These are phyloP conservation scores for Angophora floribunda DNA, from an alignment of 345 rosid genomes.

Conservation along the genomic window DNA sequence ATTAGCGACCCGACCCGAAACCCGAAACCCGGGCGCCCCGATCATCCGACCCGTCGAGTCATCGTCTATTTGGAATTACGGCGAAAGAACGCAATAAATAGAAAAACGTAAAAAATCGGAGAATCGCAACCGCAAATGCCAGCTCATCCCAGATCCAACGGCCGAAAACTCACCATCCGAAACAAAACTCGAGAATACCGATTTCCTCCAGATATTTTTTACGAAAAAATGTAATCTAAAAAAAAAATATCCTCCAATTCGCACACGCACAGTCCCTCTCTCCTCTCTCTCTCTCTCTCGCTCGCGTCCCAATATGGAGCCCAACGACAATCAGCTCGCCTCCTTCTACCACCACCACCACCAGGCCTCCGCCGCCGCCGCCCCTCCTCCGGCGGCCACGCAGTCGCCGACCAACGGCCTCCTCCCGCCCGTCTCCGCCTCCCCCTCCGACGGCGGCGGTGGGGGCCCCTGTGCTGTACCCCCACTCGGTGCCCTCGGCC, in stretches of 20 bases:
- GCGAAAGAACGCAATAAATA: neutral
- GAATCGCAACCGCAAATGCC: neutral
- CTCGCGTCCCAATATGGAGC: conserved; percentile 42
- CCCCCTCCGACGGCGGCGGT: neutral
- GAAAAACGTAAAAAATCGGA: neutral
- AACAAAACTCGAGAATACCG: neutral
- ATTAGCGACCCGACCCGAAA: neutral
- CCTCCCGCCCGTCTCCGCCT: conserved; percentile 16
- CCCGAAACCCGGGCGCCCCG: neutral
- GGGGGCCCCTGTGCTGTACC: conserved; percentile 30
- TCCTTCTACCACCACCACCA: conserved; percentile 26
- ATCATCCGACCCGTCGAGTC: neutral
- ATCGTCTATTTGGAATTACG: neutral
- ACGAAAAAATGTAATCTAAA: neutral
- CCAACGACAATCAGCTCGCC: conserved; percentile 50
- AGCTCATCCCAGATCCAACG: neutral
- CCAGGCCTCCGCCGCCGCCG: conserved; percentile 12
- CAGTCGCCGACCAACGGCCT: conserved; percentile 62
- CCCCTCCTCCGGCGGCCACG: conserved; percentile 10
- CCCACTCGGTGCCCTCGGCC: conserved; percentile 58
- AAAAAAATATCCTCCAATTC: neutral
- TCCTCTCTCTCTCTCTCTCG: conserved; percentile 3
- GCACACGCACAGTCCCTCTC: neutral
- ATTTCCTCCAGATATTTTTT: neutral
- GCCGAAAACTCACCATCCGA: neutral